Conservation (phyloP, 1,284 basidiomycete species). For the Ustilago nuda region DNA sequence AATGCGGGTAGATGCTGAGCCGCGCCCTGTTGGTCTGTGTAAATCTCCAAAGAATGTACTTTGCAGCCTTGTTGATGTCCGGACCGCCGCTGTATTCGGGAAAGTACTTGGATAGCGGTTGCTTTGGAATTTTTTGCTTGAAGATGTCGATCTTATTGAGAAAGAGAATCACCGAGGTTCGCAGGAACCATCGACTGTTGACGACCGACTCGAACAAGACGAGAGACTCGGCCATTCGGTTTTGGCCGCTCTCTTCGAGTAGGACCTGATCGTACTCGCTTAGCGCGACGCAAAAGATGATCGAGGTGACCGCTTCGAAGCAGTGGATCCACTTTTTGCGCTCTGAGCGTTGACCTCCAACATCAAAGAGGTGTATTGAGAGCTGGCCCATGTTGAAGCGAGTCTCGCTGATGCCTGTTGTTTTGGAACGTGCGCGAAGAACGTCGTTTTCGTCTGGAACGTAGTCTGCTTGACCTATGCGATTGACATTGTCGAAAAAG, state of each 20-base stretch:
- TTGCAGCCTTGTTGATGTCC: conserved; percentile 97
- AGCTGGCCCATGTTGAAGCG: conserved; percentile 71
- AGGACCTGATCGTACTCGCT: conserved; percentile 66
- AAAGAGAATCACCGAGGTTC: conserved; percentile 84
- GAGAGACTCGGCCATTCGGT: conserved; percentile 93
- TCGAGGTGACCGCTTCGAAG: conserved; percentile 65
- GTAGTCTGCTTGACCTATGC: conserved; percentile 84
- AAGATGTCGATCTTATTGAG: conserved; percentile 96
- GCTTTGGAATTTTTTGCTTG: conserved; percentile 83
- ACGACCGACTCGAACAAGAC: conserved; percentile 94
- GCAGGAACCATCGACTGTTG: conserved; percentile 87
- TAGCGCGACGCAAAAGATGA: conserved; percentile 68
- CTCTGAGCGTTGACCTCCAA: conserved; percentile 66
- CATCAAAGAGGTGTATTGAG: conserved; percentile 67
- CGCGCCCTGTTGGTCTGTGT: conserved; percentile 86
- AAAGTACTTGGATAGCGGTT: conserved; percentile 87
- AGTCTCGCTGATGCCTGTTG: conserved; percentile 92
- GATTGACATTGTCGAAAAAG: conserved; percentile 86
- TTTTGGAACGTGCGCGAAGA: conserved; percentile 87
- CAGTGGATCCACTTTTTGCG: conserved; percentile 69
- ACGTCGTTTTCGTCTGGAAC: conserved; percentile 90
- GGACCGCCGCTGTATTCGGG: conserved; percentile 89
- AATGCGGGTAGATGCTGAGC: conserved; percentile 66
- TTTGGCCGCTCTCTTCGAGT: conserved; percentile 72
- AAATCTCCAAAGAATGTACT: conserved; percentile 96